phyloP scores from a whole-genome alignment of 768 basidiomycete species.

The Termitomyces sp. region DNA sequence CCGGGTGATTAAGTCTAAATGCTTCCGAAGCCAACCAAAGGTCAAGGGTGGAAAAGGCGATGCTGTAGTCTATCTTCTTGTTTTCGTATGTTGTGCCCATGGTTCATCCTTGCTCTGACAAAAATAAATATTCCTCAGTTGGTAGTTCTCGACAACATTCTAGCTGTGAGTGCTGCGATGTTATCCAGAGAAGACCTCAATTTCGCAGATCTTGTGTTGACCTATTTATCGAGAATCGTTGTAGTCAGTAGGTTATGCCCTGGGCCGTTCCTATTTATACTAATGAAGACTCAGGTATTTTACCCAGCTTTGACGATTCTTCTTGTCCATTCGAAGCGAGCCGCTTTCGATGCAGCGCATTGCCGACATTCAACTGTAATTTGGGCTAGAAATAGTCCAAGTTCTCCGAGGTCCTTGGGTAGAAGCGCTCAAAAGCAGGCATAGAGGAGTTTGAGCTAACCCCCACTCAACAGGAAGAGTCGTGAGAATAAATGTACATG shows the following conservation, averaged over 20 bases:
- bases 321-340: slow-evolving; percentile 4
- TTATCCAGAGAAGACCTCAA: slow-evolving; percentile 1
- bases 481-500: neutral
- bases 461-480: neutral
- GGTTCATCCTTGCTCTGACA: neutral
- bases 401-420: neutral
- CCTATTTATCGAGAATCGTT: slow-evolving; percentile 2
- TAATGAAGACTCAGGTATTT: neutral
- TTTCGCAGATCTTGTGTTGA: slow-evolving; percentile 5
- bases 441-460: neutral
- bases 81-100: slow-evolving; percentile 1
- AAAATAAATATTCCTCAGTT: neutral
- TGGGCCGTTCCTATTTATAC: neutral
- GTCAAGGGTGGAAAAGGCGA: slow-evolving; percentile 2
- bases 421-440: neutral
- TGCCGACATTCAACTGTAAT: neutral
- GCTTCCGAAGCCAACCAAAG: neutral
- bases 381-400: neutral
- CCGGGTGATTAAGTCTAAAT: neutral
- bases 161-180: neutral
- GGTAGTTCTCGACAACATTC: slow-evolving; percentile 3
- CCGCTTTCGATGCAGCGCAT: neutral
- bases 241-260: neutral
- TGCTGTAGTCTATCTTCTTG: slow-evolving; percentile 7
- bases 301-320: slow-evolving; percentile 4